phyloP scores from a whole-genome alignment of 1,284 basidiomycete genomes.

The Sutorius eximius region DNA sequence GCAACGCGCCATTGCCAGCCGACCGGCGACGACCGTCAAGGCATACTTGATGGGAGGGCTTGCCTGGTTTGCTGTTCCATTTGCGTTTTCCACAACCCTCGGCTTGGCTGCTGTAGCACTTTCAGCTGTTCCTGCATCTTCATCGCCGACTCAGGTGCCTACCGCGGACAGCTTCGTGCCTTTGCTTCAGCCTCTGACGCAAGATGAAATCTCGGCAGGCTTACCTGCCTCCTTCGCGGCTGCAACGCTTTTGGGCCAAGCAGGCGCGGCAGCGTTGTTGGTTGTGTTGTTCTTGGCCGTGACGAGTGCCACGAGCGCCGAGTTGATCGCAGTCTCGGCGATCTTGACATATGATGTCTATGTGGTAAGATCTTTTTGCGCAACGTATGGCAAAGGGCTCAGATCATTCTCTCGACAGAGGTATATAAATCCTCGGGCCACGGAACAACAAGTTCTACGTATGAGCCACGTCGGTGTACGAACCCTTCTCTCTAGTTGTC shows the following conservation, averaged over 20 bases:
- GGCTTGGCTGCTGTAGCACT: slow-evolving; percentile 83
- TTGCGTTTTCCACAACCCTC: slow-evolving; percentile 77
- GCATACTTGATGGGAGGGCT: slow-evolving; percentile 89
- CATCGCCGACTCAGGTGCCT: slow-evolving; percentile 23
- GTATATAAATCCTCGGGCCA: slow-evolving; percentile 64
- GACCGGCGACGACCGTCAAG: slow-evolving; percentile 81
- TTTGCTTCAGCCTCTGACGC: slow-evolving; percentile 57
- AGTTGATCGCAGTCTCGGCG: slow-evolving; percentile 85
- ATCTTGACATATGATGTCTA: slow-evolving; percentile 83
- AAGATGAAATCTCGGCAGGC: slow-evolving; percentile 77
- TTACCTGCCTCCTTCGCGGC: slow-evolving; percentile 83
- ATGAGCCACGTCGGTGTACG: slow-evolving; percentile 53
- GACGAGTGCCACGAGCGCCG: slow-evolving; percentile 84
- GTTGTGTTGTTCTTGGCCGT: slow-evolving; percentile 80
- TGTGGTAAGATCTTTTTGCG: slow-evolving; percentile 43
- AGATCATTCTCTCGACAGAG: slow-evolving; percentile 33
- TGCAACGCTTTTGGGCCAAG: slow-evolving; percentile 73
- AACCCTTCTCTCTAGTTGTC: slow-evolving; percentile 36
- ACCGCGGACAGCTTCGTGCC: slow-evolving; percentile 52
- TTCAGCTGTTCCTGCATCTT: slow-evolving; percentile 29
- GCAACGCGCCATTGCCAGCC: slow-evolving; percentile 87
- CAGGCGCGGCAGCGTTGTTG: slow-evolving; percentile 70
- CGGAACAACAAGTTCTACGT: slow-evolving; percentile 58
- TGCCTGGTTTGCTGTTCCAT: slow-evolving; percentile 86
- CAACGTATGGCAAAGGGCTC: not conserved